phyloP scores from a whole-genome alignment of 2,329 filamentous ascomycete genomes.

The Ophiosphaerella herpotricha region DNA sequence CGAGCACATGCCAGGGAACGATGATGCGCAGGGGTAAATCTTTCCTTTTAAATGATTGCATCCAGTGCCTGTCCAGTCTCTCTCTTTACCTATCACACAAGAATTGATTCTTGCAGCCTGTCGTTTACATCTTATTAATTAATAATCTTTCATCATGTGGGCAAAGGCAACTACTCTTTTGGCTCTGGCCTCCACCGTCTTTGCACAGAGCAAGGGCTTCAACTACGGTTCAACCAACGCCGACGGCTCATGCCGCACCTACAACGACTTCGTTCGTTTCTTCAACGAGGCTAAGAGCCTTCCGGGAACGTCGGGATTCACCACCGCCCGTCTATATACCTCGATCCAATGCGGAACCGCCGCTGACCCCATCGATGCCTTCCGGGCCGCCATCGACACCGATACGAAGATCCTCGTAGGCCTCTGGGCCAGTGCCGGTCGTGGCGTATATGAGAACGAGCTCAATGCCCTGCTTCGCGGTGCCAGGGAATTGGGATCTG shows the following conservation, averaged over 20 bases:
- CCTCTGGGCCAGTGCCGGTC: conserved; percentile 76
- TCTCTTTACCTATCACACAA: neutral
- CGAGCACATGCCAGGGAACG: conserved; percentile 10
- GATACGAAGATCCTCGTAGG: conserved; percentile 79
- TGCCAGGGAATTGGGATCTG: conserved; percentile 68
- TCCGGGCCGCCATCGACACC: conserved; percentile 76
- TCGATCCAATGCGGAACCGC: conserved; percentile 70
- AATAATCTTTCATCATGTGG: conserved; percentile 16
- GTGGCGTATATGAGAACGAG: conserved; percentile 69
- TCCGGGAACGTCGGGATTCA: conserved; percentile 68
- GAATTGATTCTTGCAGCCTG: neutral
- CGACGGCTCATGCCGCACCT: conserved; percentile 62
- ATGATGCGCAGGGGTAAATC: conserved; percentile 15
- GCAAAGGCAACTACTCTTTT: conserved; percentile 16
- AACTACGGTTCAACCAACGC: conserved; percentile 70
- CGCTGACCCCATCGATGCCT: conserved; percentile 46
- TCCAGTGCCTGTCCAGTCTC: neutral
- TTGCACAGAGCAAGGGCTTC: conserved; percentile 60
- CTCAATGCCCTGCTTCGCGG: conserved; percentile 71
- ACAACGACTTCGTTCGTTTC: conserved; percentile 70
- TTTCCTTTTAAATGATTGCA: neutral
- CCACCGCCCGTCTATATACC: conserved; percentile 71
- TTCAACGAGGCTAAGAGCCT: conserved; percentile 69
- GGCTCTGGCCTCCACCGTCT: conserved; percentile 25
- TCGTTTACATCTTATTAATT: conserved; percentile 5